Evolutionary conservation across 208 protist genomes (phyloP).

Genomic region (Trypanosoma congolense): DNA sequence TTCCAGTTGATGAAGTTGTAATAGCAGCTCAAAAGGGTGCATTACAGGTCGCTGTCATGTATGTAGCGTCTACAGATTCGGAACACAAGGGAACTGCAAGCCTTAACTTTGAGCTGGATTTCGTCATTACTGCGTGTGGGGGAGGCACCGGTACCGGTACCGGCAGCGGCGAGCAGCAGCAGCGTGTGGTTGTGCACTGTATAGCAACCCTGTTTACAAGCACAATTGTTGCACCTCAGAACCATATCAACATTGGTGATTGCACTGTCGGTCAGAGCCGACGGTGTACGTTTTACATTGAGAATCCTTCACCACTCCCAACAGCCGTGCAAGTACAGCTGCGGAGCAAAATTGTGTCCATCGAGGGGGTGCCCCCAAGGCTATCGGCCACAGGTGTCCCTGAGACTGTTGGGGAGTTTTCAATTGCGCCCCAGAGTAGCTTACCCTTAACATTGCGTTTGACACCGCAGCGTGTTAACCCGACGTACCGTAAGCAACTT

Average conservation of each 20-base stretch:
- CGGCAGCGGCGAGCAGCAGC: conserved; percentile 26
- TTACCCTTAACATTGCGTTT: conserved; percentile 71
- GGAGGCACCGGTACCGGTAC: neutral
- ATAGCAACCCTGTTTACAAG: conserved; percentile 76
- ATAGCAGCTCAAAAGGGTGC: conserved; percentile 42
- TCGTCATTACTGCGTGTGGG: conserved; percentile 29
- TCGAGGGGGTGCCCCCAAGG: conserved; percentile 46
- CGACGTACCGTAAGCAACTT: conserved; percentile 80
- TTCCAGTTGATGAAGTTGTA: conserved; percentile 49
- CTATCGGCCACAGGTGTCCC: conserved; percentile 17
- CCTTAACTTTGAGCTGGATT: conserved; percentile 73
- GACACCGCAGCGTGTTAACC: conserved; percentile 79
- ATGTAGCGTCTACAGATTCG: conserved; percentile 47
- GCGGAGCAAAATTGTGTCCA: conserved; percentile 84
- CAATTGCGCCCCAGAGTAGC: conserved; percentile 55
- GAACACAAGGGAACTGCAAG: conserved; percentile 49
- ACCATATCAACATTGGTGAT: conserved; percentile 78
- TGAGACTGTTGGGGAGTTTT: conserved; percentile 67
- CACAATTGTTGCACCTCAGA: conserved; percentile 60
- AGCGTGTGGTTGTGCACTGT: conserved; percentile 59
- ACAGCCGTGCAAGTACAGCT: conserved; percentile 63
- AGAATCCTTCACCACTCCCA: conserved; percentile 76
- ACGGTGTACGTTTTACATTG: conserved; percentile 61
- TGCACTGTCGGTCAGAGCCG: conserved; percentile 77
- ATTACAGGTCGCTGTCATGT: conserved; percentile 39